These are phyloP conservation scores for Gautieria morchelliformis DNA, from an alignment of 768 basidiomycete genomes.

Conservation along the genomic window DNA sequence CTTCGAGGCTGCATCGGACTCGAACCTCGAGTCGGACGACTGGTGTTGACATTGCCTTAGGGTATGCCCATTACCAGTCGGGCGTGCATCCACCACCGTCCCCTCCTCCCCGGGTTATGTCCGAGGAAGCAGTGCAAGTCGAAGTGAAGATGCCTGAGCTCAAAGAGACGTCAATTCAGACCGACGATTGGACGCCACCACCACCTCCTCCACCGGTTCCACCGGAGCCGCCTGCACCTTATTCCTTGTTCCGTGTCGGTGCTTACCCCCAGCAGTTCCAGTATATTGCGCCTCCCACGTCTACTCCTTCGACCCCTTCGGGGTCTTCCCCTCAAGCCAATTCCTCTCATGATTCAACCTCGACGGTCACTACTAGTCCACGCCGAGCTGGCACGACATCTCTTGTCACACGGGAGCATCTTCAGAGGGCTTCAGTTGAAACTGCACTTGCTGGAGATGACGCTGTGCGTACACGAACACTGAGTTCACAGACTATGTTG, in stretches of 20 bases:
- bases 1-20: conserved; percentile 35
- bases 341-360: conserved; percentile 37
- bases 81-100: background rate
- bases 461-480: conserved; percentile 14
- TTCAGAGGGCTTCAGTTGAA: conserved; percentile 65
- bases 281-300: conserved; percentile 39
- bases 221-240: conserved; percentile 19
- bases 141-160: conserved; percentile 49
- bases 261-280: conserved; percentile 59
- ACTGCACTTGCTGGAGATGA: conserved; percentile 46
- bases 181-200: conserved; percentile 58
- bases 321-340: conserved; percentile 18
- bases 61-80: background rate
- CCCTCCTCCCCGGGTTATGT: background rate
- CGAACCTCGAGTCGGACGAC: conserved; percentile 12
- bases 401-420: conserved; percentile 26
- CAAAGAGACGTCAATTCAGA: conserved; percentile 72
- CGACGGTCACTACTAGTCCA: conserved; percentile 30
- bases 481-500: conserved; percentile 38
- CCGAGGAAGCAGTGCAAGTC: conserved; percentile 7
- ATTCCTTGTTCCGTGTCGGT: conserved; percentile 47
- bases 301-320: conserved; percentile 24
- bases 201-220: conserved; percentile 21
- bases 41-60: background rate
- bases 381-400: conserved; percentile 28